Evolutionary conservation across 1,284 basidiomycete species (phyloP), one percentile per base, ranked within the genome.

Genomic region (Peniophora sp.): DNA sequence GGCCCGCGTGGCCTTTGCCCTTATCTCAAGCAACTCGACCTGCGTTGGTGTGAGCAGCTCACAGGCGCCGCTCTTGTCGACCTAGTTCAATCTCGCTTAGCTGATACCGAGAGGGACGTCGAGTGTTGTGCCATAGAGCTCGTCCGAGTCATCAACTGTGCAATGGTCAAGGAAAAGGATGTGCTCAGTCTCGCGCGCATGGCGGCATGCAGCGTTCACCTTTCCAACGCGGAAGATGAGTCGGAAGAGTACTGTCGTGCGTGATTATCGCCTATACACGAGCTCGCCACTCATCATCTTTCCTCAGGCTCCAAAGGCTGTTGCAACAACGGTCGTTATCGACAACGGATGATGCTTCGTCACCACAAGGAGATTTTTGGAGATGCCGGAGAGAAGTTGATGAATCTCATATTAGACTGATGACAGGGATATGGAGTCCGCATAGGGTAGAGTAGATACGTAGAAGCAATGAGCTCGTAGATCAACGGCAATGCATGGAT

Each of bases 21-120:
- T 18, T 62, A 58, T 48, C 70, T 84, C 24, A 60, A 62, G 39
- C 64, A 63, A 43, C 60, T 85, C 47, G 79, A 83, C 59, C 62
- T 85, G 45, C 71, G 80, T 22, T 84, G 80, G 81, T 85, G 81
- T 56, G 71, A 74, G 11, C 72, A 78, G 55, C 59, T 85, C 12
- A 70, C 67, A 42, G 79, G 81, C n/a, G 58, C 57, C 1, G 73
- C 74, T 15, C 60, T 83, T 39, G 78, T 78, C 32, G 64, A 73
- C 37, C 62, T 82, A 15, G 76, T 78, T 39, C 61, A 58, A 47
- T 74, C 70, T 52, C 71, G 76, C 32, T 49, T 62, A 22, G 52
- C 47, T 44, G 22, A 24, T n/a, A 54, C 50, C 37, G 51, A 51
- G 18, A 47, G 39, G 17, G 27, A 32, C 27, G 48, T 52, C 24